Percentiles rank a stretch among this genome's conserved stretches.
phyloP scores from a whole-genome alignment of 352 stramenopile species.

The Blastocystis sp. region DNA sequence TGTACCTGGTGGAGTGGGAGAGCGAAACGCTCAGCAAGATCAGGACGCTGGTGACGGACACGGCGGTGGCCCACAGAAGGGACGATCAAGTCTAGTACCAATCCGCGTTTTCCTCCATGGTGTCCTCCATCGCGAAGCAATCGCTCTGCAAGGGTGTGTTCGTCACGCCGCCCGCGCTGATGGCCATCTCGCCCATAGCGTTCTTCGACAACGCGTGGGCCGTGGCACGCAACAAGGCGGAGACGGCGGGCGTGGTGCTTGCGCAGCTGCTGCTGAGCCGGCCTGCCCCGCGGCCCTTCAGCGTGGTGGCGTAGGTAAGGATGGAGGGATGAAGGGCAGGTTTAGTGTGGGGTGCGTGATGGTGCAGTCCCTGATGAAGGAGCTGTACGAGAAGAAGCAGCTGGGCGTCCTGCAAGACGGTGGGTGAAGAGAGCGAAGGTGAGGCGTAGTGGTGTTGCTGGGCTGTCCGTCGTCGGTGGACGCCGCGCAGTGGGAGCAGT shows the following conservation, averaged over 20 bases:
- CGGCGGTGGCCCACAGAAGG: neutral
- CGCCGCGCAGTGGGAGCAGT: neutral
- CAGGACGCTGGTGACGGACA: conserved; percentile 12
- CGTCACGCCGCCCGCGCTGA: neutral
- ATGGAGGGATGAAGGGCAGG: neutral
- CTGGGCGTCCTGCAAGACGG: conserved; percentile 16
- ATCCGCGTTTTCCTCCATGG: neutral
- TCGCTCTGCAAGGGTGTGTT: neutral
- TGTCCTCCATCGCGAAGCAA: neutral
- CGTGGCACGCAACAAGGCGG: conserved; percentile 18
- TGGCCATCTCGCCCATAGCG: neutral
- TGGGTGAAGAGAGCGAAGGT: neutral
- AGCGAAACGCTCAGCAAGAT: neutral
- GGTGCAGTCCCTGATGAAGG: neutral
- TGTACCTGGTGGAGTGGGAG: conserved; percentile 33
- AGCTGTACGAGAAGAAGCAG: neutral
- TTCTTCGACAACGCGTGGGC: conserved; percentile 26
- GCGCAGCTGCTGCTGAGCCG: neutral
- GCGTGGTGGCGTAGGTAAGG: neutral
- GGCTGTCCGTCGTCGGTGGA: conserved; percentile 18
- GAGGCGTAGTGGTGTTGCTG: conserved; percentile 45
- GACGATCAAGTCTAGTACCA: neutral
- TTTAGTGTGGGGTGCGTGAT: neutral
- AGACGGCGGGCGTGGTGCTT: neutral
- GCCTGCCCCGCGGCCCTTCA: neutral